A percentile compares a stretch with the other conserved stretches of the same genome.
Evolutionary conservation across 2,329 filamentous ascomycete species (phyloP).

Genomic region (Ophiostoma perfectum): DNA sequence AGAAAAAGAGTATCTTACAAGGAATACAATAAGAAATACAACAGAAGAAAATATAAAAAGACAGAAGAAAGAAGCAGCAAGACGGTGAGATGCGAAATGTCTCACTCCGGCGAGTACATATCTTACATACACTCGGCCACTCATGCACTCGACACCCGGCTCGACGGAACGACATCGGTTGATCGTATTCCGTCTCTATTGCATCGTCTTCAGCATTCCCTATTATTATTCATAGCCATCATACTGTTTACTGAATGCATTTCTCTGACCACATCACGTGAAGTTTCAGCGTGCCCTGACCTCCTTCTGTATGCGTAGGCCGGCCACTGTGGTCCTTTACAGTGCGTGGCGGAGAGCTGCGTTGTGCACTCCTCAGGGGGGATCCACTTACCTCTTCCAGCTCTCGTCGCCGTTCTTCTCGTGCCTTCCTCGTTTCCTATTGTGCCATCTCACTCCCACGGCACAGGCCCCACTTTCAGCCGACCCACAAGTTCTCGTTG

Average conservation of each 20-base stretch:
- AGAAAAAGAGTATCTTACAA: neutral
- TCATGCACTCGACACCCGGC: neutral
- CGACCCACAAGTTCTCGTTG: neutral
- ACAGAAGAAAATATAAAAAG: neutral
- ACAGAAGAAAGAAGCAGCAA: neutral
- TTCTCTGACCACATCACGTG: too few species aligned
- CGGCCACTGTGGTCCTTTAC: too few species aligned
- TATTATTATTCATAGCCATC: too few species aligned
- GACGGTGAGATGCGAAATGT: slow-evolving; percentile 4
- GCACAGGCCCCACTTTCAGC: neutral
- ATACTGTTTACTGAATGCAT: too few species aligned
- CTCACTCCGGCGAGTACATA: slow-evolving; percentile 4
- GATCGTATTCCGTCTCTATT: too few species aligned
- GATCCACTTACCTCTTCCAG: slow-evolving; percentile 3
- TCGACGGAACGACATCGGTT: too few species aligned
- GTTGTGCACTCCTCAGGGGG: slow-evolving; percentile 5
- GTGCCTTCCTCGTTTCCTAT: slow-evolving; percentile 9
- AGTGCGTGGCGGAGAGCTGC: neutral
- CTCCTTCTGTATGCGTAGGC: too few species aligned
- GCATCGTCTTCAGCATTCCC: too few species aligned
- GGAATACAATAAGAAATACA: neutral
- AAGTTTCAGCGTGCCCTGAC: too few species aligned
- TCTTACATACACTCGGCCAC: neutral
- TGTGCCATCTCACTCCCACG: neutral
- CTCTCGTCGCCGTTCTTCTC: neutral